Conservation (phyloP, 257 asterid species). For the Thymus quinquecostatus region DNA sequence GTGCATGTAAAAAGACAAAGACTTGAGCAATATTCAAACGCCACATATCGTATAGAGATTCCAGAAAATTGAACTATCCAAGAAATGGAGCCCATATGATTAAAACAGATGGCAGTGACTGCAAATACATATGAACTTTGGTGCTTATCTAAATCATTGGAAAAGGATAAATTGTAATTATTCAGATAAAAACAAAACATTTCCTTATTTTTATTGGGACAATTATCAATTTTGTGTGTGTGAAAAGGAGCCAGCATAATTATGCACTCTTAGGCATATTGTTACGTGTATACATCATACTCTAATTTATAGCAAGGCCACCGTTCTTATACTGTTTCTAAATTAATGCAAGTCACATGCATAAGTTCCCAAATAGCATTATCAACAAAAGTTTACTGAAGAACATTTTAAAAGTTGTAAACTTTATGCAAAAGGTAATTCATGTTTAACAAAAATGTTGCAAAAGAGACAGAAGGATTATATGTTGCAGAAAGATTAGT, state of each 20-base stretch:
- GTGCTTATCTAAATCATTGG: slow-evolving; percentile 21
- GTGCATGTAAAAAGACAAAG: slow-evolving; percentile 17
- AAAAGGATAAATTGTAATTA: not conserved
- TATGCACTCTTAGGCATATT: not conserved
- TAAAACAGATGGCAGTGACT: slow-evolving; percentile 2
- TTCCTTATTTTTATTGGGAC: slow-evolving; percentile 15
- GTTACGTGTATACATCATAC: slow-evolving; percentile 17
- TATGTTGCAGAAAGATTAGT: no score
- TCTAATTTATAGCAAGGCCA: no score
- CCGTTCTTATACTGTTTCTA: not conserved
- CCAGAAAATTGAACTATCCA: slow-evolving; percentile 26
- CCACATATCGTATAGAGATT: slow-evolving; percentile 26
- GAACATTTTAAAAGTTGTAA: not conserved
- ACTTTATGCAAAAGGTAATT: not conserved
- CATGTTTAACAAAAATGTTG: not conserved
- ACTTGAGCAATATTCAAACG: slow-evolving; percentile 28
- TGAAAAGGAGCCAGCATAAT: slow-evolving; percentile 13
- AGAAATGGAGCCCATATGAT: slow-evolving; percentile 25
- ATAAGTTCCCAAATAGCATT: not conserved
- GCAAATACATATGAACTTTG: not conserved
- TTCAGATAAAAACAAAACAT: not conserved
- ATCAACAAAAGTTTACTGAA: not conserved
- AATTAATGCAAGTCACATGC: not conserved
- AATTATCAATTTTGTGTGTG: slow-evolving; percentile 5
- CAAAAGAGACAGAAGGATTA: not conserved